Base-by-base conservation (phyloP, 2,329 filamentous ascomycete genomes). In the Beauveria sp. region DNA sequence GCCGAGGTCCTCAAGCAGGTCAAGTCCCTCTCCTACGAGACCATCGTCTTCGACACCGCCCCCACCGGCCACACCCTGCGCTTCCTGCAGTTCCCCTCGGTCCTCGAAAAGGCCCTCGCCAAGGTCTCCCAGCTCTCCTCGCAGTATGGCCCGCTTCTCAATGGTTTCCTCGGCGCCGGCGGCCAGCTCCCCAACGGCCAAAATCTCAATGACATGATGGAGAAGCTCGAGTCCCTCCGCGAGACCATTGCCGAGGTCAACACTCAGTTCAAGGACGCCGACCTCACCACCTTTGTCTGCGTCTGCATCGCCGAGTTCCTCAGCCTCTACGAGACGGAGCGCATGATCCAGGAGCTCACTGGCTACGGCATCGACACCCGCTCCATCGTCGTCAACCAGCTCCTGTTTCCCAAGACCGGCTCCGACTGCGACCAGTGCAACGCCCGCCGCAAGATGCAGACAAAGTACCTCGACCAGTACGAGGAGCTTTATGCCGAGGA, bases 1-100 rank as follows among this genome's bases (percentile, higher is more conserved):
- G 94, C 94, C 73, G 94, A 99, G 79, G 94, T 99, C 66, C 84
- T 99, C 70, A 99, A 99, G 78, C 94, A 99, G 77, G 94, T 99
- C 79, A 97, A 97, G 79, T 96, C 91, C 46, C 89, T 97, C 72
- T 96, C 92, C 55, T 99, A 99, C 84, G 94, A 97, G 76, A 91
- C 93, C 70, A 97, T 99, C 78, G 91, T 99, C 75, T 99, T 99
- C 84, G 94, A 99, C 76, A 99, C 94, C 40, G 94, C 94, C 3
- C 94, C 94, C 18, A 99, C 94, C 18, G 94, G 94, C 67, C 94
- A 99, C 82, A 99, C 94, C 2, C 87, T 99, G 63, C 93, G 94
- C 69, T 99, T 99, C 83, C 85, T 99, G 62, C 94, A 99, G 74
- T 99, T 99, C 79, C 94, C 94, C 18, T 94, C 92, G 10, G 92